Base-by-base conservation (phyloP, 176 grass and related monocot genomes). In the Melocanna baccifera region DNA sequence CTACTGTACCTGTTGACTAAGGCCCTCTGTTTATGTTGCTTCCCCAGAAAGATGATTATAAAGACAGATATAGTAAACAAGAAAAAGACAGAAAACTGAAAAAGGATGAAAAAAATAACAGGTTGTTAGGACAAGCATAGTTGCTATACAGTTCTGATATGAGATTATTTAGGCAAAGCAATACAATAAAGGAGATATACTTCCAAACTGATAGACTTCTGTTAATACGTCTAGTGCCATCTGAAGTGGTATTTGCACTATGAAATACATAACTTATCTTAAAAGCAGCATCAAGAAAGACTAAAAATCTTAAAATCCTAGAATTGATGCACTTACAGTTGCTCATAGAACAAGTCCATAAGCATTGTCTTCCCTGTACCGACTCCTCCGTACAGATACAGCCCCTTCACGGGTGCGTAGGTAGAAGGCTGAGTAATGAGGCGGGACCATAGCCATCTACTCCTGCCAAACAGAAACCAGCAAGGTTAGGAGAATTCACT, bases 281-380 rank as follows among this genome's bases (percentile, higher is more conserved):
- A 77, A 77, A 85, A 48, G 47, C 19, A 47, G 22, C 34, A 63
- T 4, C 12, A 50, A 76, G 16, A 41, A 34, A 34, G 32, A 4
- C 34, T 36, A 36, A 36, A 67, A 19, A 1, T 30, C 64, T 41
- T 65, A 39, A 88, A 63, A 48, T 28, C 20, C 16, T 43, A 77
- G 32, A 77, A 83, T n/a, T 23, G 19, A 52, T 65, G 12, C 34
- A 78, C 92, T 93, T 92, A 94, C 92, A 97, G 71, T 80, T 93
- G 89, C 43, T 94, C 91, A 46, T 91, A 97, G 77, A 93, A 97
- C 71, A 97, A 78, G 81, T 97, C 89, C 92, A 94, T 97, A 70
- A 97, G 92, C 95, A 97, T 93, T 15, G 92, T 97, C 69, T 97
- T 97, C 68, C 95, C 91, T 65, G 93, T 98, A 62, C 93, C 96